phyloP scores from a whole-genome alignment of 352 stramenopile species.

The Globisporangium paroecandrum region DNA sequence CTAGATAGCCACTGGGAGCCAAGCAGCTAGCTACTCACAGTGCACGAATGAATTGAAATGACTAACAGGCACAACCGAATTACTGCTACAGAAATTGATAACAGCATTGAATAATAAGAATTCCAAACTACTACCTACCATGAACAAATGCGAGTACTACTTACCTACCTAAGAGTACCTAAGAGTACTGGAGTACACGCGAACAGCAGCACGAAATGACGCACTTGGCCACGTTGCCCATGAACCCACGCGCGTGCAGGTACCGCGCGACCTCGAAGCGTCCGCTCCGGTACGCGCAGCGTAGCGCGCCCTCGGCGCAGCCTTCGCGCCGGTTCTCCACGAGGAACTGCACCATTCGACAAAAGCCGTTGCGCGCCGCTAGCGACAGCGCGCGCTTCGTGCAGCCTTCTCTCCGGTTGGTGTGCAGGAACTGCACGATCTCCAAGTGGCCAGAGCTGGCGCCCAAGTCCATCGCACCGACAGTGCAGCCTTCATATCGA shows the following conservation, averaged over 20 bases:
- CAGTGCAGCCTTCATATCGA: conserved; percentile 12
- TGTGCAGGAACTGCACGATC: conserved; percentile 13
- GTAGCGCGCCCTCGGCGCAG: conserved; percentile 10
- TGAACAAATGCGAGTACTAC: neutral
- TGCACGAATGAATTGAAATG: neutral
- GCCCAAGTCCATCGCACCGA: conserved; percentile 9
- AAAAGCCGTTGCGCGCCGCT: conserved; percentile 7
- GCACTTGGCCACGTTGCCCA: conserved; percentile 16
- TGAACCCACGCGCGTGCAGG: conserved; percentile 12
- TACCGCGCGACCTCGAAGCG: conserved; percentile 17
- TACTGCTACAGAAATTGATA: neutral
- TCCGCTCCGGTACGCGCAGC: conserved; percentile 3
- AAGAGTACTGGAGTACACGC: conserved; percentile 5
- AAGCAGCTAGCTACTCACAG: neutral
- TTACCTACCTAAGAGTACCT: neutral
- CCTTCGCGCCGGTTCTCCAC: conserved; percentile 14
- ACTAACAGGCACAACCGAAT: neutral
- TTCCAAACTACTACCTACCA: neutral
- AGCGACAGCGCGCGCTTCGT: conserved; percentile 6
- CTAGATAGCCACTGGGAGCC: neutral
- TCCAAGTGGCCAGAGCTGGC: conserved; percentile 7
- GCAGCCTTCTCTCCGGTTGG: conserved; percentile 11
- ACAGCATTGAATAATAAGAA: conserved; percentile 4
- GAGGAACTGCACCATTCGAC: conserved; percentile 10
- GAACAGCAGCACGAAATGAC: conserved; percentile 16